Evolutionary conservation across 2,329 filamentous ascomycete species (phyloP).

Genomic region (Penicillium psychrosexuale): DNA sequence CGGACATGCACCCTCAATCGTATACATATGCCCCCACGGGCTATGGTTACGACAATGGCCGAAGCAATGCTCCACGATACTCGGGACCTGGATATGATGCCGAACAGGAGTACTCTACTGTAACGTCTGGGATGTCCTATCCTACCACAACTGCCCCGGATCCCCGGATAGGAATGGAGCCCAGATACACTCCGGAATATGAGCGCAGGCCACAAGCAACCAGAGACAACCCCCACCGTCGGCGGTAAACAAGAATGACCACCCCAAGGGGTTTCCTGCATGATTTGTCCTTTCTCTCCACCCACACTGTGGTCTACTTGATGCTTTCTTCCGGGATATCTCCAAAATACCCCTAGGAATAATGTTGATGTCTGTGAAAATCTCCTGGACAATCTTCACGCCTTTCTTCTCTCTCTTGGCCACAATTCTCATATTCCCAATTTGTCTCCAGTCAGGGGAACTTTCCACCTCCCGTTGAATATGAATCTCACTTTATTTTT

Average conservation of each 20-base stretch:
- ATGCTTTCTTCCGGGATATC: conserved; percentile 16
- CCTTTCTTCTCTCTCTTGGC: conserved; percentile 1
- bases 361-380: conserved; percentile 16
- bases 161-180: conserved; percentile 43
- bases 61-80: conserved; percentile 43
- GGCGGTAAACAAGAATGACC: conserved; percentile 31
- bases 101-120: conserved; percentile 42
- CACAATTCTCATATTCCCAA: background rate
- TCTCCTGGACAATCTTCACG: conserved; percentile 8
- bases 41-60: conserved; percentile 38
- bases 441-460: background rate
- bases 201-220: conserved; percentile 42
- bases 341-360: conserved; percentile 12
- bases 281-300: conserved; percentile 7
- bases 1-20: conserved; percentile 38
- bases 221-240: conserved; percentile 40
- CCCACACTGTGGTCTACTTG: conserved; percentile 13
- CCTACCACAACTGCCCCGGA: conserved; percentile 42
- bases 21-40: conserved; percentile 40
- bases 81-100: conserved; percentile 43
- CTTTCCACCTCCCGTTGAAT: conserved; percentile 8
- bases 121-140: conserved; percentile 41
- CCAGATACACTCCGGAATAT: conserved; percentile 44
- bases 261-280: conserved; percentile 7
- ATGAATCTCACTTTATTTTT: conserved; percentile 3